Percentiles rank a stretch among this genome's conserved stretches.
phyloP scores from a whole-genome alignment of 441 rosid genomes.

The Lepidium campestre region DNA sequence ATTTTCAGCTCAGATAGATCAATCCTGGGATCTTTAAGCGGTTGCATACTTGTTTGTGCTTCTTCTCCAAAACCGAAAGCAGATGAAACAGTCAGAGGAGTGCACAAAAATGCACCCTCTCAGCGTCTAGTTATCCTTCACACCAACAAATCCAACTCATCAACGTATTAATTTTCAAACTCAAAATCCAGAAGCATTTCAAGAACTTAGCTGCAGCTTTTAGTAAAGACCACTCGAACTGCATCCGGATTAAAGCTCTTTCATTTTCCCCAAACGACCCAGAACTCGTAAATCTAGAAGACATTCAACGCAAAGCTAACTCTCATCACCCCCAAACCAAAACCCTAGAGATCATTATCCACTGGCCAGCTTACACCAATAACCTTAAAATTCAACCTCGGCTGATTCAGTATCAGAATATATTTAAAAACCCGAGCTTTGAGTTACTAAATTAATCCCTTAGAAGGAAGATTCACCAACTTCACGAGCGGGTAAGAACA shows the following conservation, averaged over 20 bases:
- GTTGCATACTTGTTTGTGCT: slow-evolving; percentile 24
- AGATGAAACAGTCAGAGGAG: slow-evolving; percentile 12
- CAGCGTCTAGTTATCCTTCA: slow-evolving; percentile 24
- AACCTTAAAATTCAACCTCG: slow-evolving; percentile 30
- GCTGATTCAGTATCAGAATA: slow-evolving; percentile 19
- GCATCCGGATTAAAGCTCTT: too few species aligned
- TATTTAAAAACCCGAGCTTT: slow-evolving; percentile 49
- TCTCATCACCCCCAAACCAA: slow-evolving; percentile 43
- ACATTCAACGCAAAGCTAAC: slow-evolving; percentile 53
- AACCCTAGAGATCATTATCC: slow-evolving; percentile 64
- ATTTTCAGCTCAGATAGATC: slow-evolving; percentile 39
- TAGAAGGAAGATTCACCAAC: slow-evolving; percentile 20
- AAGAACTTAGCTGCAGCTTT: slow-evolving; percentile 5
- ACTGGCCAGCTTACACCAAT: slow-evolving; percentile 25
- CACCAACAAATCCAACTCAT: slow-evolving; percentile 30
- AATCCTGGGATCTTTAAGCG: slow-evolving; percentile 31
- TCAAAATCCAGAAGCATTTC: slow-evolving; percentile 24
- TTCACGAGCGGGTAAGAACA: slow-evolving; percentile 15
- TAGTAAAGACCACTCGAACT: background rate
- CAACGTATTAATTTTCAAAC: slow-evolving; percentile 23
- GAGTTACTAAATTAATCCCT: slow-evolving; percentile 31
- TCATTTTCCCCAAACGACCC: background rate
- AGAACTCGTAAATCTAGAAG: slow-evolving; percentile 34
- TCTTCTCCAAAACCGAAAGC: background rate
- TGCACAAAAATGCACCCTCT: slow-evolving; percentile 25